Evolutionary conservation across 768 basidiomycete genomes (phyloP), one percentile per base, ranked within the genome.

Genomic region (Termitomyces sp.): DNA sequence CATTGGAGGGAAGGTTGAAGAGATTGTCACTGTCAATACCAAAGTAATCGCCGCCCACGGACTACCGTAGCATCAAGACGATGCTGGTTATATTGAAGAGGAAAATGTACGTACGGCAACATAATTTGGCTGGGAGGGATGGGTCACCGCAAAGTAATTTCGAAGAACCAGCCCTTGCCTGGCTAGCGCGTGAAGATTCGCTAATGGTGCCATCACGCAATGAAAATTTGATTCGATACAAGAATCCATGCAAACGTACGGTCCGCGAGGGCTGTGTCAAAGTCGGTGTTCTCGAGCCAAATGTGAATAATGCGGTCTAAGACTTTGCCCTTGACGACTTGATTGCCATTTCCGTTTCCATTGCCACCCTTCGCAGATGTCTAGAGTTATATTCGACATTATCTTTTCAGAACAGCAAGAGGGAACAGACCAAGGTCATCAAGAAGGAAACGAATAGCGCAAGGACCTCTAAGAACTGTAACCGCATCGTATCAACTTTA

Each of bases 201-300:
- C 53, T 63, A 43, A 15, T 57, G 14, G 12, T 45, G 8, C n/a
- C 10, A 43, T 1, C 8, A 40, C 32, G 17, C 14, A 36, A 56
- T 46, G 6, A 56, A n/a, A 42, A 5, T 46, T 10, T 11, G 25
- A 11, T 20, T 8, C 2, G 5, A 31, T 38, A n/a, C 3, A 31
- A 29, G 36, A 45, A 37, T 15, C n/a, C 14, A 37, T 34, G 32
- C 10, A n/a, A 60, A 61, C 68, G 48, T 54, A 69, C 68, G 65
- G 56, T 68, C 60, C 71, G 73, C 56, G 66, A 66, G 4, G 1
- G 72, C 72, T 9, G 55, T 59, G 10, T 63, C 67, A 62, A 74
- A 88, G 66, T 87, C 80, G 25, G 82, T 86, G 70, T 87, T 88
- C 69, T 87, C 86, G 45, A 88, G 73, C 82, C 83, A 86, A 58